Conservation (phyloP, 306 rosid genomes). For the Canavalia ensiformis region DNA sequence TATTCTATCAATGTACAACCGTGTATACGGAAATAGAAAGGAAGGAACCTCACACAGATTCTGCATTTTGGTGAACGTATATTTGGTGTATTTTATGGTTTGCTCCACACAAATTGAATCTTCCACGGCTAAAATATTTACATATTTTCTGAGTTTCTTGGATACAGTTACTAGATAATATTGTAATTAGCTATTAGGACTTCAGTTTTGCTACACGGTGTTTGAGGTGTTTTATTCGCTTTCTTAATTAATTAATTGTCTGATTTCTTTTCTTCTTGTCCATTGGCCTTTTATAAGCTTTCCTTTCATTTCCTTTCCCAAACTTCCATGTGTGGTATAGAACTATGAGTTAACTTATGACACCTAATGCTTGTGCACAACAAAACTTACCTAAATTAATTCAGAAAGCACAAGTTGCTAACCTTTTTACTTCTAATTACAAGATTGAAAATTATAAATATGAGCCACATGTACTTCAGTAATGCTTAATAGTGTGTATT, state of each 20-base stretch:
- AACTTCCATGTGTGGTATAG: not conserved
- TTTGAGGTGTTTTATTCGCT: not conserved
- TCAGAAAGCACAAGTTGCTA: not conserved
- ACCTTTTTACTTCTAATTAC: too few species aligned
- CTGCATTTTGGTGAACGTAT: not conserved
- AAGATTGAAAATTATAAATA: too few species aligned
- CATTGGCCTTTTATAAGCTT: too few species aligned
- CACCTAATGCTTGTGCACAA: too few species aligned
- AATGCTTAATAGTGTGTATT: too few species aligned
- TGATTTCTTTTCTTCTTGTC: too few species aligned
- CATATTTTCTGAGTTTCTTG: constrained; percentile 30
- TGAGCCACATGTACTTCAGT: too few species aligned
- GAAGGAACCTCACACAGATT: constrained; percentile 32
- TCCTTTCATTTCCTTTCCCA: not conserved
- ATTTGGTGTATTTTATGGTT: not conserved
- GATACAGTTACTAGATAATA: not conserved
- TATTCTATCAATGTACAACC: constrained; percentile 54
- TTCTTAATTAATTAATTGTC: too few species aligned
- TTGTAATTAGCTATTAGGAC: not conserved
- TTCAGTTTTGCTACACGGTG: not conserved
- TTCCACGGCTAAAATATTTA: constrained; percentile 2
- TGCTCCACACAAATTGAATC: not conserved
- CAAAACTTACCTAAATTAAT: not conserved
- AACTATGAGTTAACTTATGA: not conserved
- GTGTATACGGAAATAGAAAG: constrained; percentile 34